Evolutionary conservation across 1,284 basidiomycete genomes (phyloP), one percentile per base, ranked within the genome.

Genomic region (Ustilago hordei): DNA sequence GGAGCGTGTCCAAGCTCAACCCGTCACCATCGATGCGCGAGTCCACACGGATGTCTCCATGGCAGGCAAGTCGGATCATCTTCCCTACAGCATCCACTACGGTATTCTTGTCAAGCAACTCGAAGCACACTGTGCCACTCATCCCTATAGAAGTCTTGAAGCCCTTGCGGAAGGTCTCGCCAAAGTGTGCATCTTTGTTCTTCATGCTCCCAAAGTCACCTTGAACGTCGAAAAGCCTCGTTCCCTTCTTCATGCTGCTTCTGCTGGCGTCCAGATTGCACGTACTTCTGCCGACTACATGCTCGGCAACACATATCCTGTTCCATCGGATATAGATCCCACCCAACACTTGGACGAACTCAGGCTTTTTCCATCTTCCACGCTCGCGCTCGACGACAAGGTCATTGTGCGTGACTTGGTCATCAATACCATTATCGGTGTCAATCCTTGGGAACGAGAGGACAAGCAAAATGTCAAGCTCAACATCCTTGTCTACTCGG

Each of bases 371-470:
- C 73, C 80, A 11, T 36, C 50, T 38, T 81, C 80, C 3, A 41
- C 41, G 11, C 66, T 62, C 15, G 77, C 80, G 6, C 52, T 67
- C 23, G 55, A 81, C 34, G 81, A 84, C 67, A 78, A 63, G 45
- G 76, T 89, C 74, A 83, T 87, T 55, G 85, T 93, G 8, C 87
- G 88, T 19, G 89, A 89, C 69, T 85, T 94, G 7, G 86, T 88
- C 34, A 89, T 90, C 54, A 88, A 89, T 23, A 88, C 90, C 34
- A 89, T 94, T 62, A 88, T 95, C 55, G 93, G 93, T 0, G 88
- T 95, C 55, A 91, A 93, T 79, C 87, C 89, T 2, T 91, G 90
- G 84, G 93, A 95, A 85, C 87, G 93, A 17, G 84, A 89, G 55
- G 90, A 92, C 81, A 89, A 89, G 80, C 93, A 95, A 83, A 84